Evolutionary conservation across 2,329 filamentous ascomycete genomes (phyloP).

Genomic region (Aspergillus sp.): DNA sequence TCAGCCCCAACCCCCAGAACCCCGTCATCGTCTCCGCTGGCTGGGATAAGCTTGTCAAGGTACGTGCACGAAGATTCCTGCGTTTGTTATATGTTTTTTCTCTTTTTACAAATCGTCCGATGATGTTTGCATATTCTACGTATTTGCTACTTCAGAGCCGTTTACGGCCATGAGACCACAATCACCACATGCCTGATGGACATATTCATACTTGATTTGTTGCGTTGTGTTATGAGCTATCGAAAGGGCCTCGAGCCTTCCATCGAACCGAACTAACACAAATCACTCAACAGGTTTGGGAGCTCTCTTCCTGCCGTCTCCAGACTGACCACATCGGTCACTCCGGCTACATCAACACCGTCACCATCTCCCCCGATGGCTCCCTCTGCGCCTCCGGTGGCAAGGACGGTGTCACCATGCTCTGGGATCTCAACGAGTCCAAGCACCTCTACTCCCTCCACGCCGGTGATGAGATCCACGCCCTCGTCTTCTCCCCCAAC

Average conservation of each 20-base stretch:
- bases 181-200: constrained; percentile 69
- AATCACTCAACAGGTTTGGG: constrained; percentile 77
- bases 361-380: constrained; percentile 99
- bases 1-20: constrained; percentile 99
- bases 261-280: constrained; percentile 26
- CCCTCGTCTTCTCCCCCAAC: constrained; percentile 99
- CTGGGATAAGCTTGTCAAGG: constrained; percentile 99
- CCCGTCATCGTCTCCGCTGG: constrained; percentile 97
- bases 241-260: background rate
- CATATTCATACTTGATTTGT: constrained; percentile 18
- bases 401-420: constrained; percentile 99
- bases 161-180: constrained; percentile 93
- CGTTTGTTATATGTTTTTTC: constrained; percentile 1
- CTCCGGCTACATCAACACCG: constrained; percentile 99
- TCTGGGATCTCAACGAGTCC: constrained; percentile 99
- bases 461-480: constrained; percentile 99
- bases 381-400: constrained; percentile 98
- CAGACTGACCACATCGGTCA: constrained; percentile 99
- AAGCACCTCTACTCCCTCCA: constrained; percentile 99
- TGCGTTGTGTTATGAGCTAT: constrained; percentile 15
- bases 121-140: constrained; percentile 90
- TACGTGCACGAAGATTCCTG: constrained; percentile 57
- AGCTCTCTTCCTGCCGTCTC: constrained; percentile 98
- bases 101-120: constrained; percentile 51
- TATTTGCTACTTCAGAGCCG: constrained; percentile 99